Base-by-base conservation (phyloP, 805 yeast species). In the Scheffersomyces amazonensis region DNA sequence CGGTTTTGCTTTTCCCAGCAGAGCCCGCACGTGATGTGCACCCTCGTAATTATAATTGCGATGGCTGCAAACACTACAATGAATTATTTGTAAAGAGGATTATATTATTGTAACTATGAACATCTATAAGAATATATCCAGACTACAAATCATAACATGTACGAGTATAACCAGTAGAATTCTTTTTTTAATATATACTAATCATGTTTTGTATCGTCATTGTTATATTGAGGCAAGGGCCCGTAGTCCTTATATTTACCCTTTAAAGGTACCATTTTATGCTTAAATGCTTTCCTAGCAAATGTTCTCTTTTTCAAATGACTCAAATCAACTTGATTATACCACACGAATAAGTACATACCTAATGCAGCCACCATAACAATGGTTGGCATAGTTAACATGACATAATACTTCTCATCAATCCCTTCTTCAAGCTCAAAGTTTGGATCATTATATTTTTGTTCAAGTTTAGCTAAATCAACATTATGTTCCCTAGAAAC, bases 311-410 rank as follows among this genome's bases (percentile, higher is more conserved):
- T 67, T 48, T 53, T 61, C 43, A 69, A 53, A 37, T 58, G 55
- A 25, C 69, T 57, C 42, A 69, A 60, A 49, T 79, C 80, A 23
- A 69, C 64, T 41, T 66, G 73, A 51, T 82, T 85, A 36, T 75
- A 39, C 50, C 65, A 68, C 10, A 83, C 69, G 58, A 85, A 83
- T 42, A 80, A 46, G 55, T 83, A 85, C 83, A 84, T 81, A 22
- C 71, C 66, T 29, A 82, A 63, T 9, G 77, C 80, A 9, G 81
- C 75, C 20, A 85, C 42, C 12, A 77, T 58, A 15, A 83, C 89
- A 32, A 73, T 70, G 1, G 84, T 73, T 13, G 95, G 95, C 56
- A 84, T 75, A 8, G 83, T 67, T 63, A 83, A 61, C 46, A 83
- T 79, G 38, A 83, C 71, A 49, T 81, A 78, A 55, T 83, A 78